phyloP scores from a whole-genome alignment of 805 yeast species.

The Lipomyces sp. region DNA sequence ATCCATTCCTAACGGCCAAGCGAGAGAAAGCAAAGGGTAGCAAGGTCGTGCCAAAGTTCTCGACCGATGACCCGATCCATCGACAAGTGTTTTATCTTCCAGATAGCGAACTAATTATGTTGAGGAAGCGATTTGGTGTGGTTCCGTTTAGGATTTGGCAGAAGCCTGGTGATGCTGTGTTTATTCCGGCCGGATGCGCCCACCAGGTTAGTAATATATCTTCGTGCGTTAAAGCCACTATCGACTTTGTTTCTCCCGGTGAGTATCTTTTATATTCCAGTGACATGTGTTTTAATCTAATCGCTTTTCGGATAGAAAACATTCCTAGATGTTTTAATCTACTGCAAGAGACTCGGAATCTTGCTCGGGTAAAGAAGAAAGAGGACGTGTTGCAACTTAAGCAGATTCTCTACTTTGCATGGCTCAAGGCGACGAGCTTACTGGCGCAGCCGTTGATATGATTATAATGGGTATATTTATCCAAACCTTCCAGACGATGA shows the following conservation, averaged over 20 bases:
- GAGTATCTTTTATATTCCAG: background rate
- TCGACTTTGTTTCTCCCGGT: slow-evolving; percentile 36
- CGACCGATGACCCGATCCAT: slow-evolving; percentile 34
- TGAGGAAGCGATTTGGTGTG: slow-evolving; percentile 26
- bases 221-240: slow-evolving; percentile 32
- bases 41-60: slow-evolving; percentile 6
- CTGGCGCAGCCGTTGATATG: background rate
- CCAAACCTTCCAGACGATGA: background rate
- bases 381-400: slow-evolving; percentile 33
- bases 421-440: slow-evolving; percentile 19
- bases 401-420: slow-evolving; percentile 28
- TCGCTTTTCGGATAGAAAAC: slow-evolving; percentile 19
- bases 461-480: background rate
- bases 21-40: slow-evolving; percentile 18
- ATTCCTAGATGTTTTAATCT: slow-evolving; percentile 22
- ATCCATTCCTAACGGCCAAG: slow-evolving; percentile 19
- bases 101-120: slow-evolving; percentile 26
- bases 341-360: slow-evolving; percentile 23
- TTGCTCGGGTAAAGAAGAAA: slow-evolving; percentile 28
- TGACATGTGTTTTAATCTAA: background rate
- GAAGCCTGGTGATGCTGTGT: slow-evolving; percentile 37
- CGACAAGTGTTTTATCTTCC: slow-evolving; percentile 33
- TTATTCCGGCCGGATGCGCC: slow-evolving; percentile 37
- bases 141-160: slow-evolving; percentile 31
- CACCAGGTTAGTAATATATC: slow-evolving; percentile 36